Conservation (phyloP, 768 basidiomycete genomes). For the Suillus subluteus region DNA sequence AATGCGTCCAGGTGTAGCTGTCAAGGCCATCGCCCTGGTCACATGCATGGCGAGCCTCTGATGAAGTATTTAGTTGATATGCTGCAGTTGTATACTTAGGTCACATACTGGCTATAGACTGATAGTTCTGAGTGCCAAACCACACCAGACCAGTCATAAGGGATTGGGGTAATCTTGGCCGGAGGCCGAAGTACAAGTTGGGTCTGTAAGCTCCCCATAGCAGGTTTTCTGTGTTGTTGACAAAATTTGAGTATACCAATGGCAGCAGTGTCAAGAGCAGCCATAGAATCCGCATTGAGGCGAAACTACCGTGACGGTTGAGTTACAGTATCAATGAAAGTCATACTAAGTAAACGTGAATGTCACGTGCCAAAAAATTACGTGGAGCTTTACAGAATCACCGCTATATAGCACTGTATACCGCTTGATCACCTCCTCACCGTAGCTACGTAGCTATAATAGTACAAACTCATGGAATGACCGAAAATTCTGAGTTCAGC, state of each 20-base stretch:
- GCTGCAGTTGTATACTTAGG: constrained; percentile 10
- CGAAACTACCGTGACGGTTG: constrained; percentile 1
- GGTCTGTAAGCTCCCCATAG: constrained; percentile 85
- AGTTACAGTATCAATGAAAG: neutral
- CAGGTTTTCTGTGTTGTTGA: constrained; percentile 45
- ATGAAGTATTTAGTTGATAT: constrained; percentile 6
- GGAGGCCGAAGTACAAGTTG: constrained; percentile 92
- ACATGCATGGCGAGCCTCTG: constrained; percentile 84
- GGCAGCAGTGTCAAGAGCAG: constrained; percentile 31
- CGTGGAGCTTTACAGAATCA: no score
- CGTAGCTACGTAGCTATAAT: no score
- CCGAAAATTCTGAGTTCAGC: no score
- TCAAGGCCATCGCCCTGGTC: constrained; percentile 85
- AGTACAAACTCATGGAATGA: no score
- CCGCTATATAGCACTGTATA: no score
- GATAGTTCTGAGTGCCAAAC: constrained; percentile 88
- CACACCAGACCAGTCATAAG: constrained; percentile 93
- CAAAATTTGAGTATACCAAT: constrained; percentile 20
- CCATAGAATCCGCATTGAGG: constrained; percentile 28
- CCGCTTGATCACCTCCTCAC: no score
- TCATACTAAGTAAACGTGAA: neutral
- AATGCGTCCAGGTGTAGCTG: constrained; percentile 85
- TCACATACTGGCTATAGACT: constrained; percentile 65
- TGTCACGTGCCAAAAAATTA: constrained; percentile 18
- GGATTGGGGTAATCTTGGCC: constrained; percentile 85